Base-by-base conservation (phyloP, 192 early-diverging fungal species). In the Phycomyces nitens region DNA sequence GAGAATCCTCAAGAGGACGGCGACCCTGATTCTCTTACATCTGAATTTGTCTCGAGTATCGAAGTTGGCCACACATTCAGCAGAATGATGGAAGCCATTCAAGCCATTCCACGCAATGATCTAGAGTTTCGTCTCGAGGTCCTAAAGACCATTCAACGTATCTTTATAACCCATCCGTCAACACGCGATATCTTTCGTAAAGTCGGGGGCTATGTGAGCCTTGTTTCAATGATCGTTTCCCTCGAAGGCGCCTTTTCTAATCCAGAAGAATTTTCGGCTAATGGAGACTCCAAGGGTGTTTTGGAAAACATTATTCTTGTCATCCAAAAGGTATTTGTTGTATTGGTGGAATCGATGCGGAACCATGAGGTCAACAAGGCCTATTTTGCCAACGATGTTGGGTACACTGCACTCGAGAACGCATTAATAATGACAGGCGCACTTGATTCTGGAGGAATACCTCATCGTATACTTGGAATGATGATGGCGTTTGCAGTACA, bases 91-190 rank as follows among this genome's bases (percentile, higher is more conserved):
- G 85, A 87, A 70, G 78, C 82, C 20, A 68, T 85, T 7, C 85
- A 87, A 58, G 64, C 73, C 5, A 55, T 83, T 8, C 71, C 80
- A 18, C 66, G 81, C 16, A 58, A 73, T 15, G 84, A 86, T 60
- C 70, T 87, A 41, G 76, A 74, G 47, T 75, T 86, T 69, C 82
- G 83, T 55, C 68, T 81, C 38, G 81, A 84, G 12, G 81, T 87
- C 10, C 54, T 87, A 12, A 76, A 67, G 16, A 64, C 78, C 0
- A 77, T 87, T 38, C 79, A 72, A 38, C 70, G 79, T 4, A 74
- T 83, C 3, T 74, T 87, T 39, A 29, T 60, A 20, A 69, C 77
- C 8, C 82, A 79, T 50, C 65, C 77, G 0, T 71, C 73, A 20
- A 78, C 83, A 41, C 70, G 76, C 38, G 79, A 82, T 52, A 81